Conservation (phyloP, 768 basidiomycete species). For the Boletellus sp. region DNA sequence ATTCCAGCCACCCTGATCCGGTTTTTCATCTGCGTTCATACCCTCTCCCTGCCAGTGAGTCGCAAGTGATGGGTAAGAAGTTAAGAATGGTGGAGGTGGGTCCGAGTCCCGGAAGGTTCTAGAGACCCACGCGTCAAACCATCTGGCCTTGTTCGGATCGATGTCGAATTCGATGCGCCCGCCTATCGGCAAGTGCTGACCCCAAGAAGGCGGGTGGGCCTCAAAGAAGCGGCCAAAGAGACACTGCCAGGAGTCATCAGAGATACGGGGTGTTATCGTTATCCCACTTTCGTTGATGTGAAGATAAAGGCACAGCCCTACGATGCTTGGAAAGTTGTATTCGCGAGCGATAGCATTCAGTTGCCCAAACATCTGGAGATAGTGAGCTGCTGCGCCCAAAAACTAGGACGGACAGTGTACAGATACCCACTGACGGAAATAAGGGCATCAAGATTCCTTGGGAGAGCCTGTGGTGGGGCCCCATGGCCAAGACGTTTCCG, state of each 20-base stretch:
- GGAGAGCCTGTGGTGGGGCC: slow-evolving; percentile 56
- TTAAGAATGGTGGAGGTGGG: slow-evolving; percentile 36
- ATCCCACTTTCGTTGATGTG: slow-evolving; percentile 56
- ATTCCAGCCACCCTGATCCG: slow-evolving; percentile 35
- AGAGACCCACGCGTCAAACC: slow-evolving; percentile 71
- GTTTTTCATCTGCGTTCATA: slow-evolving; percentile 40
- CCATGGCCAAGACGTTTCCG: slow-evolving; percentile 54
- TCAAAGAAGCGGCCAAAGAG: slow-evolving; percentile 66
- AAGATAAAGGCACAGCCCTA: slow-evolving; percentile 77
- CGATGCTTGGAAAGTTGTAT: slow-evolving; percentile 74
- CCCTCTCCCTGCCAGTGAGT: slow-evolving; percentile 51
- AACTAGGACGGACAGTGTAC: neutral
- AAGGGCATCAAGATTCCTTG: slow-evolving; percentile 75
- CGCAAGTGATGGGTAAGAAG: slow-evolving; percentile 37
- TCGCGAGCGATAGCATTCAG: slow-evolving; percentile 76
- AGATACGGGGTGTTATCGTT: slow-evolving; percentile 63
- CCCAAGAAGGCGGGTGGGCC: slow-evolving; percentile 28
- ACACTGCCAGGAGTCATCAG: slow-evolving; percentile 73
- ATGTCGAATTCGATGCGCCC: slow-evolving; percentile 88
- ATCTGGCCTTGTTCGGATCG: slow-evolving; percentile 68
- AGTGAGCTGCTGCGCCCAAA: neutral
- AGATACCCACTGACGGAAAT: slow-evolving; percentile 56
- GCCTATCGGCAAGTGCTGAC: slow-evolving; percentile 54
- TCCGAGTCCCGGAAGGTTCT: slow-evolving; percentile 45
- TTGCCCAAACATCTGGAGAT: slow-evolving; percentile 66